Evolutionary conservation across 2,329 filamentous ascomycete species (phyloP).

Genomic region (Rachicladosporium sp.): DNA sequence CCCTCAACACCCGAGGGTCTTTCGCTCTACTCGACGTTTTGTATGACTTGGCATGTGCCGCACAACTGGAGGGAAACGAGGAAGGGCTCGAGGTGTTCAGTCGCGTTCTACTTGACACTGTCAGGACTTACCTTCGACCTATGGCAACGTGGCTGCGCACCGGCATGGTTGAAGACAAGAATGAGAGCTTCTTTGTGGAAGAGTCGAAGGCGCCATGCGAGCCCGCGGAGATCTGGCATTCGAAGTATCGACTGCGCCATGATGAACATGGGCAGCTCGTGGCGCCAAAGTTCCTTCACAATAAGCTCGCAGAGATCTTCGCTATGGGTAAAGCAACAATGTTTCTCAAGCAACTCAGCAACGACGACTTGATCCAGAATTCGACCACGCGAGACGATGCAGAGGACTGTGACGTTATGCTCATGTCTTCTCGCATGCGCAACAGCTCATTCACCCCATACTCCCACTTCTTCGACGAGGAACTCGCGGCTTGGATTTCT

Average conservation of each 20-base stretch:
- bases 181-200: slow-evolving; percentile 65
- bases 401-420: slow-evolving; percentile 1
- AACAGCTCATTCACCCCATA: slow-evolving; percentile 40
- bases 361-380: slow-evolving; percentile 20
- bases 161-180: slow-evolving; percentile 49
- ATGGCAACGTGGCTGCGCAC: slow-evolving; percentile 76
- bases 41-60: slow-evolving; percentile 55
- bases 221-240: slow-evolving; percentile 59
- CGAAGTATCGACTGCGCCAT: slow-evolving; percentile 55
- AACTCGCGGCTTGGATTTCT: slow-evolving; percentile 66
- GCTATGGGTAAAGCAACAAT: slow-evolving; percentile 80
- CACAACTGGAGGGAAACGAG: slow-evolving; percentile 57
- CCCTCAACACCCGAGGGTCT: slow-evolving; percentile 16
- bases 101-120: slow-evolving; percentile 65
- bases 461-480: slow-evolving; percentile 57
- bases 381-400: slow-evolving; percentile 1
- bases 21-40: slow-evolving; percentile 71
- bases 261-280: slow-evolving; percentile 49
- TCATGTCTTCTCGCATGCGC: slow-evolving; percentile 1
- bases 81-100: slow-evolving; percentile 51
- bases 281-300: slow-evolving; percentile 62
- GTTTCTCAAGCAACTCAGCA: slow-evolving; percentile 61
- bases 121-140: slow-evolving; percentile 68
- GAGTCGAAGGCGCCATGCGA: slow-evolving; percentile 44
- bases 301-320: slow-evolving; percentile 61